Conservation (phyloP, 2,329 filamentous ascomycete species). For the Daldinia eschscholtzii region DNA sequence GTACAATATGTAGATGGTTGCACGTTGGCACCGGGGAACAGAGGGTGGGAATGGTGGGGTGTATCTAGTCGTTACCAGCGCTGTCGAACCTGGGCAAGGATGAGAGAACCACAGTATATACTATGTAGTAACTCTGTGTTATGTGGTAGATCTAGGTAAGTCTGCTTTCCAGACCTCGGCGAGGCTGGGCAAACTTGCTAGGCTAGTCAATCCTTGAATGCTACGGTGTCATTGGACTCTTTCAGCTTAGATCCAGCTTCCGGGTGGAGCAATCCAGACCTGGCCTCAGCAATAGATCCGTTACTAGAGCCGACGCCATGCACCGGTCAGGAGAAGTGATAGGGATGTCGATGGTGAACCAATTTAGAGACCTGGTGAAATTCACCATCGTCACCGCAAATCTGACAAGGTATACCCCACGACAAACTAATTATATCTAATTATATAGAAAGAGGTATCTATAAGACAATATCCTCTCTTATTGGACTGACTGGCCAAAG, state of each 20-base stretch:
- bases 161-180: conserved; percentile 29
- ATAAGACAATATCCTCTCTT: conserved; percentile 24
- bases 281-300: conserved; percentile 36
- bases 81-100: conserved; percentile 29
- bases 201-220: conserved; percentile 29
- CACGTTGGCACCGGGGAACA: conserved; percentile 32
- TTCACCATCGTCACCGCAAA: conserved; percentile 22
- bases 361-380: conserved; percentile 28
- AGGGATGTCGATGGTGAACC: conserved; percentile 21
- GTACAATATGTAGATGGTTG: conserved; percentile 34
- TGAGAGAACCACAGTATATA: conserved; percentile 10
- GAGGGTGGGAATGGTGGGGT: conserved; percentile 39
- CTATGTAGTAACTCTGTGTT: conserved; percentile 1
- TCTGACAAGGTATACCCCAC: conserved; percentile 36
- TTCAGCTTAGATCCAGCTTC: conserved; percentile 25
- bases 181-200: conserved; percentile 31
- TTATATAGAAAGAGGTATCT: conserved; percentile 11
- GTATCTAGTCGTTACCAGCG: conserved; percentile 33
- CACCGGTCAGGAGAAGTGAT: conserved; percentile 9
- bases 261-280: conserved; percentile 36
- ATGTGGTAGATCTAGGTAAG: conserved; percentile 3
- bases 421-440: conserved; percentile 16
- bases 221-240: conserved; percentile 28
- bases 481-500: conserved; percentile 7
- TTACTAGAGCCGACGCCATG: conserved; percentile 29